Evolutionary conservation across 257 asterid species (phyloP).

Genomic region (Penstemon barbatus): DNA sequence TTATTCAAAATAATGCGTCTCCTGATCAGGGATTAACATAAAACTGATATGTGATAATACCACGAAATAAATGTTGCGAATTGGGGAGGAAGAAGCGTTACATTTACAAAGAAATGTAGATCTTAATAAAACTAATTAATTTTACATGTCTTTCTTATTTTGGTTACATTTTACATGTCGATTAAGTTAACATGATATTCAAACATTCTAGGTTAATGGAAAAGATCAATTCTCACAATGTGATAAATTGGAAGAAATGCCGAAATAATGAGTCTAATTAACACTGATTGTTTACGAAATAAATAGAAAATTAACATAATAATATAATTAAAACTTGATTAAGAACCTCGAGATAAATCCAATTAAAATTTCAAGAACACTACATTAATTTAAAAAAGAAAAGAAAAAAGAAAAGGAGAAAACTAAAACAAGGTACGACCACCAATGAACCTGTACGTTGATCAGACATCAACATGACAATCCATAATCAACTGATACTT

Average conservation of each 20-base stretch:
- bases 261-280: no score
- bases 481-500: constrained; percentile 53
- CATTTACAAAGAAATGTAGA: neutral
- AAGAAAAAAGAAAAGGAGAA: neutral
- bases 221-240: no score
- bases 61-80: constrained; percentile 8
- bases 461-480: constrained; percentile 60
- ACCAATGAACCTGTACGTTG: neutral
- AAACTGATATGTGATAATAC: neutral
- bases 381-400: neutral
- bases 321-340: neutral
- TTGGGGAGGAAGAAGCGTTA: neutral
- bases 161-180: no score
- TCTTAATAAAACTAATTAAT: neutral
- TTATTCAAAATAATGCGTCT: no score
- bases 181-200: no score
- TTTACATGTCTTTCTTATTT: neutral
- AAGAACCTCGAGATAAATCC: constrained; percentile 10
- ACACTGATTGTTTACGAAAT: no score
- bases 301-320: constrained; percentile 6
- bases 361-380: neutral
- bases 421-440: neutral
- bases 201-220: no score
- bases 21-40: neutral
- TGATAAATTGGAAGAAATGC: no score